phyloP scores from a whole-genome alignment of 1,139 yeast genomes.

The Suhomyces atakaporum region DNA sequence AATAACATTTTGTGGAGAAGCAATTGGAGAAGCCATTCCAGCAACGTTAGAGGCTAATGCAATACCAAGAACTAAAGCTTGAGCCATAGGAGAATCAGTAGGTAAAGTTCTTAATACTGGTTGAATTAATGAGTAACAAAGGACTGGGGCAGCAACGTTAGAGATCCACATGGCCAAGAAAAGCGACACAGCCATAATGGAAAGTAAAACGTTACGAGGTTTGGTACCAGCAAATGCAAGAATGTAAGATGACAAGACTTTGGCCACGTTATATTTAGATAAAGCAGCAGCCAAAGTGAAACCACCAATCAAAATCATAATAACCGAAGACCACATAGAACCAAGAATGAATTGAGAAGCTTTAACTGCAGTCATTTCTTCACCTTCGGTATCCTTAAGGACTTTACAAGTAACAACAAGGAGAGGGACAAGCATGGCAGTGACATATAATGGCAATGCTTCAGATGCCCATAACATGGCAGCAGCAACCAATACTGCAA shows the following conservation, averaged over 20 bases:
- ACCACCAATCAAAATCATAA: constrained; percentile 86
- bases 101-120: constrained; percentile 84
- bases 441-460: constrained; percentile 83
- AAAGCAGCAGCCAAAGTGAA: constrained; percentile 93
- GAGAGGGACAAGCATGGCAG: constrained; percentile 80
- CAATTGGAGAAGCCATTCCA: constrained; percentile 96
- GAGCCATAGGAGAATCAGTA: constrained; percentile 72
- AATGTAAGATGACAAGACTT: constrained; percentile 76
- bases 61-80: constrained; percentile 83
- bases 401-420: constrained; percentile 74
- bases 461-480: constrained; percentile 94
- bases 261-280: constrained; percentile 87
- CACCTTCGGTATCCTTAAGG: constrained; percentile 56
- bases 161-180: constrained; percentile 94
- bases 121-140: constrained; percentile 86
- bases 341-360: constrained; percentile 78
- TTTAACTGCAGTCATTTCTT: constrained; percentile 57
- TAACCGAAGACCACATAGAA: constrained; percentile 94
- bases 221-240: constrained; percentile 82
- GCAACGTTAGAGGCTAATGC: constrained; percentile 91
- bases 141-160: constrained; percentile 94
- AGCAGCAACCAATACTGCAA: constrained; percentile 76
- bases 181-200: constrained; percentile 83
- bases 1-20: constrained; percentile 92
- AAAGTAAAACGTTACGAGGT: constrained; percentile 72